Percentiles rank a stretch among this genome's conserved stretches.
Conservation (phyloP, 2,329 filamentous ascomycete species). For the Fusarium musae region DNA sequence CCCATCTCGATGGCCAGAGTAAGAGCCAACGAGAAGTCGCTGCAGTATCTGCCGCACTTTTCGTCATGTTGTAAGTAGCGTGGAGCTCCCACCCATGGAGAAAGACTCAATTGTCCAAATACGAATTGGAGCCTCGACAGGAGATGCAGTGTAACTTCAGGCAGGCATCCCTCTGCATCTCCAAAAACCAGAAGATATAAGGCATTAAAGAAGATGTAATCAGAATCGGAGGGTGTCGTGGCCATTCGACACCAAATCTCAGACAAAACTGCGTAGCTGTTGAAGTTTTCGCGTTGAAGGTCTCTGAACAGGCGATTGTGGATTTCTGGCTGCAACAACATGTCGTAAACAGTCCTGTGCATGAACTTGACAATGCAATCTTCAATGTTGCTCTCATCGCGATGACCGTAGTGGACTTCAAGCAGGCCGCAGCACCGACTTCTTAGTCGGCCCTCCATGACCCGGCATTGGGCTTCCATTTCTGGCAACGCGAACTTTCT, state of each 20-base stretch:
- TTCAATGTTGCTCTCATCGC: rapidly evolving
- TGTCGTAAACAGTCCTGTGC: neutral
- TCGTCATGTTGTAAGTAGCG: neutral
- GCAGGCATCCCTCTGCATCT: neutral
- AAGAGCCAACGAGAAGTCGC: neutral
- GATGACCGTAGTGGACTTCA: neutral
- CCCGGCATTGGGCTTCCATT: neutral
- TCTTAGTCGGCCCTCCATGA: neutral
- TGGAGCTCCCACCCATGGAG: neutral
- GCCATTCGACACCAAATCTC: neutral
- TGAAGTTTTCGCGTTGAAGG: neutral
- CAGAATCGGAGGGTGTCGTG: too few species aligned
- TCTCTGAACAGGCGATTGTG: neutral
- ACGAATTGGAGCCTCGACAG: neutral
- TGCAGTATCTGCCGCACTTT: neutral
- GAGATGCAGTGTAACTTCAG: neutral
- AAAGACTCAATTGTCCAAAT: neutral
- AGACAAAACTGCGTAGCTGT: neutral
- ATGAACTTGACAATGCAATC: neutral
- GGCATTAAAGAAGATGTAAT: rapidly evolving
- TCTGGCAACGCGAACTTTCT: rapidly evolving
- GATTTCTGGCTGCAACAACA: neutral
- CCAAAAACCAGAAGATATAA: neutral
- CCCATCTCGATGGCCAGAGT: neutral
- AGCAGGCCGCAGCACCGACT: neutral